phyloP scores from a whole-genome alignment of 768 basidiomycete species.

The Termitomyces sp. region DNA sequence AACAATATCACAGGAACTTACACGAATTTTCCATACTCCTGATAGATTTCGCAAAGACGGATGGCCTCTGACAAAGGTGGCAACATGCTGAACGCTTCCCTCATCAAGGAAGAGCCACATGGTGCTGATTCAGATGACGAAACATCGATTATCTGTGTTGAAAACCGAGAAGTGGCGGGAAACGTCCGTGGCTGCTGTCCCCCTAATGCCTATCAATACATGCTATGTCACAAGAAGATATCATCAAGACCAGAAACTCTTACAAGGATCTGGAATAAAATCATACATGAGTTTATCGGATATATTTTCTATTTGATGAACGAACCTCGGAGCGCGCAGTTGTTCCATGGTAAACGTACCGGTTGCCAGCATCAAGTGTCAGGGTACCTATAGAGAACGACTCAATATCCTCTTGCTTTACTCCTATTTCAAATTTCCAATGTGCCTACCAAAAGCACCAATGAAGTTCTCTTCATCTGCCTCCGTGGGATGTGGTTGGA shows the following conservation, averaged over 20 bases:
- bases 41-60: constrained; percentile 59
- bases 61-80: constrained; percentile 59
- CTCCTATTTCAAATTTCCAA: not conserved
- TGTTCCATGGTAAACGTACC: constrained; percentile 55
- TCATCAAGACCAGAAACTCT: constrained; percentile 2
- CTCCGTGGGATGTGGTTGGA: not conserved
- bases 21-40: constrained; percentile 59
- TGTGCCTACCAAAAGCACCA: constrained; percentile 42
- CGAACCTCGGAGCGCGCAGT: constrained; percentile 68
- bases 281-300: not conserved
- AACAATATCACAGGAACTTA: constrained; percentile 24
- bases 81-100: constrained; percentile 42
- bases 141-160: constrained; percentile 34
- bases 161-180: constrained; percentile 21
- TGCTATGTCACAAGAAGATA: not conserved
- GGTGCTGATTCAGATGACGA: constrained; percentile 29
- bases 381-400: constrained; percentile 44
- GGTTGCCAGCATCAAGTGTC: constrained; percentile 50
- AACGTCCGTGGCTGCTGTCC: constrained; percentile 15
- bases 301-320: not conserved
- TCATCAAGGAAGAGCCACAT: constrained; percentile 31
- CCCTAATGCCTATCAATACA: constrained; percentile 18
- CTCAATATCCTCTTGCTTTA: not conserved
- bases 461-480: constrained; percentile 40
- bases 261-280: constrained; percentile 49